Evolutionary conservation across 352 stramenopile species (phyloP).

Genomic region (Aphanomyces invadans): DNA sequence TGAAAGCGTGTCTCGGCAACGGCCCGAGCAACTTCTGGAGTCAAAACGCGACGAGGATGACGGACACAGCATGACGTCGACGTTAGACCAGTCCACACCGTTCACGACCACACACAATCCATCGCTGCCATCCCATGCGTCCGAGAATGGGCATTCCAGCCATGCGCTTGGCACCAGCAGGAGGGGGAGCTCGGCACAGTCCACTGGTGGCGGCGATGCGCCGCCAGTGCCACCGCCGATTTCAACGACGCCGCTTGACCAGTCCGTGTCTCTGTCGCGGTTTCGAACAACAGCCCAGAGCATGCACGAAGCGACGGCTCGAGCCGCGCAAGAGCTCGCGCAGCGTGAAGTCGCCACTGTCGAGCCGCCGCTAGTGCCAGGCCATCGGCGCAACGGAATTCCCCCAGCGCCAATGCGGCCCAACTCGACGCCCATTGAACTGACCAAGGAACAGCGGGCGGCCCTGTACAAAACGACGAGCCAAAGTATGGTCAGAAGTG

Average conservation of each 20-base stretch:
- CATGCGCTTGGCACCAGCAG: no score
- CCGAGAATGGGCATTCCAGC: background rate
- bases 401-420: no score
- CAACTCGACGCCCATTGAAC: background rate
- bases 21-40: background rate
- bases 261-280: background rate
- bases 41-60: background rate
- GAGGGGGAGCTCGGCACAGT: no score
- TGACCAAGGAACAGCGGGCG: constrained; percentile 2
- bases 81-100: background rate
- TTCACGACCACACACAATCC: background rate
- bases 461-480: constrained; percentile 22
- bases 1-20: background rate
- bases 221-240: background rate
- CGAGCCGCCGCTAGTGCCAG: no score
- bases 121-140: background rate
- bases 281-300: constrained; percentile 4
- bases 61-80: background rate
- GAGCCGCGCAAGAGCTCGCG: background rate
- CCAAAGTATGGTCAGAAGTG: background rate
- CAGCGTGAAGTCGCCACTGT: background rate
- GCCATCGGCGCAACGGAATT: background rate
- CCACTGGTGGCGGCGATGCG: background rate
- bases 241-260: background rate
- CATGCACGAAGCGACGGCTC: background rate